Base-by-base conservation (phyloP, 2,329 filamentous ascomycete species). In the Sporothrix brasiliensis region DNA sequence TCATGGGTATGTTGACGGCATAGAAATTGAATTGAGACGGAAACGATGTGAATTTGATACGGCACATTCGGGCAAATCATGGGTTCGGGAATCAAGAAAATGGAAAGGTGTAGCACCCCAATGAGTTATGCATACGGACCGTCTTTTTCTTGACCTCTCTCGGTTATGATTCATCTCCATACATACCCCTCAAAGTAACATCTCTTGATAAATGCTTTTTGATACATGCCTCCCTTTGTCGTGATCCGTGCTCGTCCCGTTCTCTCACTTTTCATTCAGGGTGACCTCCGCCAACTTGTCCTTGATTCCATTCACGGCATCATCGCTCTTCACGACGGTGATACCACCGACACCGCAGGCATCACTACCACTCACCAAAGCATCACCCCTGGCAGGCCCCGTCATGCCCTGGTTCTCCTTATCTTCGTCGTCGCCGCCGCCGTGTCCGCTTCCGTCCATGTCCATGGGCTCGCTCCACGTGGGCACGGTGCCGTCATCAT, bases 1-100 rank as follows among this genome's bases (percentile, higher is more conserved):
- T 73, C 34, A 27, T 73, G 61, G 66, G 56, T 3, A 24, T 74
- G 54, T 44, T 75, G 27, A 54, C 52, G 53, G 70, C 63, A 14
- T 74, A 58, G 54, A 11, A 11, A 30, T 10, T 13, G 16, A 24
- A 3, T 9, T 1, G 13, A 47, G 39, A 34, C 9, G 6, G 34
- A 19, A 47, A 49, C 5, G 41, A 14, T 44, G 7, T 11, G 41
- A 44, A 11, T 65, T n/a, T 11, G 24, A 1, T 13, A 65, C 27
- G 44, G 16, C 24, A 50, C 5, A 49, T 39, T 21, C 16, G 27
- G 63, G 19, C 24, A n/a, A 14, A n/a, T 19, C 27, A 56, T 34
- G 27, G 61, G 16, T 34, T 16, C 4, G 30, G 19, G 34, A 13
- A 16, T 27, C 4, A 11, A 16, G 27, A 19, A 44, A 60, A 21